Evolutionary conservation across 768 basidiomycete genomes (phyloP).

Genomic region (Saitozyma podzolica): DNA sequence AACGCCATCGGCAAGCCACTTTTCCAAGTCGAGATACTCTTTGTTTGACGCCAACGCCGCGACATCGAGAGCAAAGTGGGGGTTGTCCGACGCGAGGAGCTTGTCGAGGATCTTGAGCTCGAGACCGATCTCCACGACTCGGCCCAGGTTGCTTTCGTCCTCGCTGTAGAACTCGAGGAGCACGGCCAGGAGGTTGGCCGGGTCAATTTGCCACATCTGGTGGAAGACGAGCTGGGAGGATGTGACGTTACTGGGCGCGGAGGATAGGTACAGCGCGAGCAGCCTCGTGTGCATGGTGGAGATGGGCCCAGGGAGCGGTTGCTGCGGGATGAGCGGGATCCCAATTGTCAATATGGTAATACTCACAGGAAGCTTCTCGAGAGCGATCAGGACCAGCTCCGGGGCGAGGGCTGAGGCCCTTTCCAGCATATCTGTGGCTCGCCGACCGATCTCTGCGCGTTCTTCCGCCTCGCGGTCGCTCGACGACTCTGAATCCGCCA

Average conservation of each 20-base stretch:
- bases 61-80: conserved; percentile 87
- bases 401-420: conserved; percentile 91
- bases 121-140: conserved; percentile 91
- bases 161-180: conserved; percentile 91
- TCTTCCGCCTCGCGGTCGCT: conserved; percentile 51
- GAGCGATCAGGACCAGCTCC: conserved; percentile 88
- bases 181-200: conserved; percentile 77
- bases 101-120: conserved; percentile 91
- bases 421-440: conserved; percentile 87
- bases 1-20: conserved; percentile 91
- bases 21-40: conserved; percentile 92
- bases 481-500: conserved; percentile 25
- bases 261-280: conserved; percentile 74
- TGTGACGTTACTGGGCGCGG: conserved; percentile 68
- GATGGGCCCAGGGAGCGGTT: conserved; percentile 83
- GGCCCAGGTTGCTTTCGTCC: conserved; percentile 86
- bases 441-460: conserved; percentile 67
- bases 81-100: conserved; percentile 84
- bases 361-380: conserved; percentile 85
- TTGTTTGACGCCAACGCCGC: conserved; percentile 88
- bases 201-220: conserved; percentile 90
- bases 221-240: conserved; percentile 97
- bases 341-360: not conserved
- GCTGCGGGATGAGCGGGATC: conserved; percentile 57
- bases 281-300: conserved; percentile 82